Conservation (phyloP, 2,329 filamentous ascomycete species). For the Beauveria varroae region DNA sequence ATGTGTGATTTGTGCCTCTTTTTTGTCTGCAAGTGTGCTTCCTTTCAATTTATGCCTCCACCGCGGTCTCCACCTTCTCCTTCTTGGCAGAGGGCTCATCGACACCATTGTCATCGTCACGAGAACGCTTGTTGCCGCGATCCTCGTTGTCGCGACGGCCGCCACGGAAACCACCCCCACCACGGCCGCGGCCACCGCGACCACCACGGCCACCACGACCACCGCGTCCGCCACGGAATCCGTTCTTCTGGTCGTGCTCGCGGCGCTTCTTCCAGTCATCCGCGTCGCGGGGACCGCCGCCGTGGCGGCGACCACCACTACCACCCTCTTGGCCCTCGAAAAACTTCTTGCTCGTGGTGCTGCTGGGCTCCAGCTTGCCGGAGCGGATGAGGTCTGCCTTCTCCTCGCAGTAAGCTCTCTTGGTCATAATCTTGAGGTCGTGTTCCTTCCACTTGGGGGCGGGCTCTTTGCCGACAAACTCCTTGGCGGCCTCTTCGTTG, state of each 20-base stretch:
- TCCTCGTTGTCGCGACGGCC: constrained; percentile 24
- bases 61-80: constrained; percentile 55
- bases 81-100: constrained; percentile 53
- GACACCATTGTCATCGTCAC: constrained; percentile 40
- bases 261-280: constrained; percentile 59
- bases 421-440: constrained; percentile 75
- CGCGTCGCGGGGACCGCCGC: constrained; percentile 35
- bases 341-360: constrained; percentile 34
- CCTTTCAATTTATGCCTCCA: constrained; percentile 17
- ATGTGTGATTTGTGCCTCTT: background rate
- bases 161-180: constrained; percentile 30
- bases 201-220: constrained; percentile 34
- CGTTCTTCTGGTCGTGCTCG: constrained; percentile 53
- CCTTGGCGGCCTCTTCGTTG: constrained; percentile 67
- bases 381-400: constrained; percentile 66
- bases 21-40: background rate
- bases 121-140: constrained; percentile 39
- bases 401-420: constrained; percentile 77
- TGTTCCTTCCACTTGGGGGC: constrained; percentile 79
- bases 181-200: constrained; percentile 36
- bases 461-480: constrained; percentile 72
- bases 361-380: constrained; percentile 58
- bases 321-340: constrained; percentile 38
- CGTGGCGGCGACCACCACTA: constrained; percentile 27
- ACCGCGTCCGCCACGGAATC: constrained; percentile 44